Percentiles rank a stretch among this genome's conserved stretches.
Evolutionary conservation across 331 rosid genomes (phyloP).

Genomic region (Quercus lobata): DNA sequence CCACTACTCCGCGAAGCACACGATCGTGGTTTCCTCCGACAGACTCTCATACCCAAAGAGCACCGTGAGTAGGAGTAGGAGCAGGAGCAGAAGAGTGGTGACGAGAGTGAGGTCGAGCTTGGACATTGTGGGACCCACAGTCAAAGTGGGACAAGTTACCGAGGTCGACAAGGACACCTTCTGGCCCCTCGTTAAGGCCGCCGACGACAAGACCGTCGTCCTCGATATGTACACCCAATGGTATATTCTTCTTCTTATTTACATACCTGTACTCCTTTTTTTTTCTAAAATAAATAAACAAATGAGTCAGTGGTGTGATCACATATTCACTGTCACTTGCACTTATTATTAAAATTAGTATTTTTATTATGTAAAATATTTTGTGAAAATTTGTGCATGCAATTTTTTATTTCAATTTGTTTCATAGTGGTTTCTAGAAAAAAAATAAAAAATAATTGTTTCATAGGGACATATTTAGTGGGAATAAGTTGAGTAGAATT

Average conservation of each 20-base stretch:
- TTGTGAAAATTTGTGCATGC: too few relatives aligned
- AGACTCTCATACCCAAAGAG: conserved; percentile 7
- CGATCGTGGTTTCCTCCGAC: conserved; percentile 21
- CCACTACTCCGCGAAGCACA: conserved; percentile 34
- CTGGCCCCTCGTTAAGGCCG: conserved; percentile 96
- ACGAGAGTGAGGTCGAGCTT: conserved; percentile 53
- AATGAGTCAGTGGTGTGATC: too few relatives aligned
- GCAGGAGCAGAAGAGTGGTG: background rate
- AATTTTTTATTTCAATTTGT: too few relatives aligned
- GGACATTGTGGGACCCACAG: conserved; percentile 63
- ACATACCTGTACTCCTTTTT: background rate
- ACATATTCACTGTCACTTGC: too few relatives aligned
- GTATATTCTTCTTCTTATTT: conserved; percentile 17
- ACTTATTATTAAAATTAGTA: too few relatives aligned
- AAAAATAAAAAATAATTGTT: too few relatives aligned
- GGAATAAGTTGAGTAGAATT: too few relatives aligned
- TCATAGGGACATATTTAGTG: too few relatives aligned
- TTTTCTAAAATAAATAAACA: background rate
- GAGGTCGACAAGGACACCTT: conserved; percentile 93
- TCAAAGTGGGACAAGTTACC: conserved; percentile 72
- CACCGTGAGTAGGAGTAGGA: background rate
- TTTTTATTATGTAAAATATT: too few relatives aligned
- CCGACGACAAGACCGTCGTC: conserved; percentile 84
- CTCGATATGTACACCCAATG: conserved; percentile 99
- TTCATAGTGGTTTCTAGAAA: too few relatives aligned